Conservation (phyloP, 768 basidiomycete species). For the Hysterangium stoloniferum region DNA sequence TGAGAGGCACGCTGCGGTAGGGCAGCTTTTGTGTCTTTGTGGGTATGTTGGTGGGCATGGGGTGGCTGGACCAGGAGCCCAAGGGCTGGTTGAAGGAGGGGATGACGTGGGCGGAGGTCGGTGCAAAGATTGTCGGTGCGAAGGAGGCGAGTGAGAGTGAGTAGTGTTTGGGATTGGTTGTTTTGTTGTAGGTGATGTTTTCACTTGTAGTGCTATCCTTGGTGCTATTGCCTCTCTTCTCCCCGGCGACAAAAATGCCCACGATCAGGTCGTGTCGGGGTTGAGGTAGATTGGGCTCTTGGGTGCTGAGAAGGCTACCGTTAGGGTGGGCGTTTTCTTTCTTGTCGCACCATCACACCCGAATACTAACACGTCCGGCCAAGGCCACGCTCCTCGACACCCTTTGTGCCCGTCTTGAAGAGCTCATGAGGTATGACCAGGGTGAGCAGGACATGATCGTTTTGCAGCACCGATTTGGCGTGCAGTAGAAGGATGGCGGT, state of each 20-base stretch:
- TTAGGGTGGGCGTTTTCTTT: constrained; percentile 54
- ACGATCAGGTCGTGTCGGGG: constrained; percentile 80
- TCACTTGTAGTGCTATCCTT: not conserved
- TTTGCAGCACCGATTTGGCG: constrained; percentile 96
- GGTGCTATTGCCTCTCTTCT: not conserved
- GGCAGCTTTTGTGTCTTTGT: constrained; percentile 97
- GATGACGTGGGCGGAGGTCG: constrained; percentile 80
- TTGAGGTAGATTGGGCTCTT: constrained; percentile 92
- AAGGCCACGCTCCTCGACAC: constrained; percentile 94
- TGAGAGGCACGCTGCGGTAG: constrained; percentile 91
- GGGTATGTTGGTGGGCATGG: constrained; percentile 75
- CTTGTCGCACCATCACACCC: too few relatives aligned
- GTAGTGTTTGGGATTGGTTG: constrained; percentile 13
- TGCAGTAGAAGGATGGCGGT: constrained; percentile 80
- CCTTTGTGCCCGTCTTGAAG: constrained; percentile 84
- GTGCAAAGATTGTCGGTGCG: constrained; percentile 64
- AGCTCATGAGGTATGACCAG: constrained; percentile 81
- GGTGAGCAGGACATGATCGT: constrained; percentile 95
- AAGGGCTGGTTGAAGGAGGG: constrained; percentile 73
- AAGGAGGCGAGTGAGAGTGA: constrained; percentile 62
- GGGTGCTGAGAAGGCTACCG: constrained; percentile 42
- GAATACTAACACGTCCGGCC: too few relatives aligned
- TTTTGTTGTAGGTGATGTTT: too few relatives aligned
- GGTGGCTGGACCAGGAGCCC: constrained; percentile 70
- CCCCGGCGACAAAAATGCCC: constrained; percentile 60